These are phyloP conservation scores for Stachybotrys echinatus DNA, from an alignment of 2,329 filamentous ascomycete species.

Conservation along the genomic window DNA sequence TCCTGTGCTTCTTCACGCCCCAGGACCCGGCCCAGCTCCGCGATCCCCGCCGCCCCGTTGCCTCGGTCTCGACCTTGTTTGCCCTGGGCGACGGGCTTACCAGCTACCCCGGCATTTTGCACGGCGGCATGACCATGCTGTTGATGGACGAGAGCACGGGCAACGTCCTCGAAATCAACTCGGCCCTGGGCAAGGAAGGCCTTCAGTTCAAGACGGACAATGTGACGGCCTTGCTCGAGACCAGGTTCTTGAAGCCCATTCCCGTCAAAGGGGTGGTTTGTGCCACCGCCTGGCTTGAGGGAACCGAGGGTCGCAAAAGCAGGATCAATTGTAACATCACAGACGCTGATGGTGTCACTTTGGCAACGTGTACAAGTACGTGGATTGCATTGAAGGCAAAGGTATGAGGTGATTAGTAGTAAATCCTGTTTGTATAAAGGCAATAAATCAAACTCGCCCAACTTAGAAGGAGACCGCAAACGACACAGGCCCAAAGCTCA, in stretches of 20 bases:
- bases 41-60: conserved; percentile 18
- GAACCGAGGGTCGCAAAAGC: conserved; percentile 27
- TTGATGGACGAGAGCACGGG: conserved; percentile 32
- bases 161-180: conserved; percentile 28
- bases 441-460: not conserved
- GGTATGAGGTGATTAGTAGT: conserved; percentile 11
- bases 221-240: conserved; percentile 28
- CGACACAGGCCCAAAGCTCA: no score
- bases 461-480: no score
- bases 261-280: conserved; percentile 21
- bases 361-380: conserved; percentile 23
- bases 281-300: conserved; percentile 23
- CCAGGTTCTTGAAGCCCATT: conserved; percentile 27
- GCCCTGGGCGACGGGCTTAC: conserved; percentile 25
- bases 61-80: conserved; percentile 22
- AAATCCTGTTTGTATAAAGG: no score
- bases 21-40: conserved; percentile 15
- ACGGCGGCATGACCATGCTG: conserved; percentile 29
- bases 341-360: conserved; percentile 19
- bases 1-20: conserved; percentile 27
- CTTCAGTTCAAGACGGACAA: conserved; percentile 18
- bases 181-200: conserved; percentile 22
- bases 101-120: conserved; percentile 25
- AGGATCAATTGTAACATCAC: conserved; percentile 21
- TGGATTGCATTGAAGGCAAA: conserved; percentile 27